phyloP scores from a whole-genome alignment of 306 rosid species.

The Dryas octopetala region DNA sequence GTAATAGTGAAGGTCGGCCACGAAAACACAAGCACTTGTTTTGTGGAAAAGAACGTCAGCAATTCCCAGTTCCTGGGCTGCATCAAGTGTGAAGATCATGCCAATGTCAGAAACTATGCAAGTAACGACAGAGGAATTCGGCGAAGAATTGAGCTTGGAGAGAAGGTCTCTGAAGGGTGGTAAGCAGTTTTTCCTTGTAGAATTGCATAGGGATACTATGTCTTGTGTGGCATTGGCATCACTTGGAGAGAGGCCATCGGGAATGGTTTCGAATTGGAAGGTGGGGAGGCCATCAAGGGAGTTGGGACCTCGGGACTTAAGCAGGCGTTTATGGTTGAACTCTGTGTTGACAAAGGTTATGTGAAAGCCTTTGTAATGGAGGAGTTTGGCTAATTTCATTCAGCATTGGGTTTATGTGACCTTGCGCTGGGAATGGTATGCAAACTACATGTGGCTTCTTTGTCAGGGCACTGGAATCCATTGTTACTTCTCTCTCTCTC shows the following conservation, averaged over 20 bases:
- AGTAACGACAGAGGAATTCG: slow-evolving; percentile 17
- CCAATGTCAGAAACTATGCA: slow-evolving; percentile 40
- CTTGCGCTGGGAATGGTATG: slow-evolving; percentile 40
- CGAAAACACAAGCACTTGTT: slow-evolving; percentile 39
- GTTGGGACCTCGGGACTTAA: slow-evolving; percentile 25
- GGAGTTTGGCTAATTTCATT: slow-evolving; percentile 36
- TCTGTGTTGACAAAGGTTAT: slow-evolving; percentile 44
- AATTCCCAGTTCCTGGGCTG: slow-evolving; percentile 38
- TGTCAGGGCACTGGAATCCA: not conserved
- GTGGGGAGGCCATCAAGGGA: slow-evolving; percentile 35
- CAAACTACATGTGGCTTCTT: slow-evolving; percentile 29
- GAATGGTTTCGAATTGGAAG: slow-evolving; percentile 29
- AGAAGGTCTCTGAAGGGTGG: slow-evolving; percentile 32
- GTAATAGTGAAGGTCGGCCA: slow-evolving; percentile 28
- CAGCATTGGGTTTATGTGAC: slow-evolving; percentile 40
- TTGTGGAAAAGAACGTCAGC: slow-evolving; percentile 41
- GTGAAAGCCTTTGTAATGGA: slow-evolving; percentile 37
- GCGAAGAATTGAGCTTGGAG: slow-evolving; percentile 17
- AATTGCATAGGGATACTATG: slow-evolving; percentile 15
- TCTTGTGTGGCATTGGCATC: slow-evolving; percentile 33
- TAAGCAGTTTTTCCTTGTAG: slow-evolving; percentile 16
- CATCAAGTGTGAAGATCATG: slow-evolving; percentile 40
- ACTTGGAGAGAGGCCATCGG: slow-evolving; percentile 33
- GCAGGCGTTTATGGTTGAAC: slow-evolving; percentile 37
- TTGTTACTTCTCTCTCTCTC: not conserved